A percentile compares a stretch with the other conserved stretches of the same genome.
phyloP scores from a whole-genome alignment of 2,329 filamentous ascomycete species.

The Tolypocladium endophyticum region DNA sequence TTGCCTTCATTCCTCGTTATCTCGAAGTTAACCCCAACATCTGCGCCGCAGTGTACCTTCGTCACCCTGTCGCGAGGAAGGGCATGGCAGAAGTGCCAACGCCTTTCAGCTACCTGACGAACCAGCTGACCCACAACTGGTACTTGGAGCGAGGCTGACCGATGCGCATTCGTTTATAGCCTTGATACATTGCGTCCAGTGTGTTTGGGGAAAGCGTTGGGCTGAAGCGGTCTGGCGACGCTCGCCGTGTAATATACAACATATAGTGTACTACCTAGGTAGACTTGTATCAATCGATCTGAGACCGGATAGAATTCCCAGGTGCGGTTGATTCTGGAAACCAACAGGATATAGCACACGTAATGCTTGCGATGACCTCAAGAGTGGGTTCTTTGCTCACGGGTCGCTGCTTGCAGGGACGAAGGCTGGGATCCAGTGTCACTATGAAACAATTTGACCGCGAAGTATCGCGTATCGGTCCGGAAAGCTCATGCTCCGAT shows the following conservation, averaged over 20 bases:
- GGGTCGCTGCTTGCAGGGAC: not conserved
- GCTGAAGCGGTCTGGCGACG: not conserved
- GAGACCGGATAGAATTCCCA: too few species aligned
- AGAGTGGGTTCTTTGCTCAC: not conserved
- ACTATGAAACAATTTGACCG: not conserved
- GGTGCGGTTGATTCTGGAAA: not conserved
- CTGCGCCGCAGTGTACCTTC: slow-evolving; percentile 87
- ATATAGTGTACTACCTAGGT: not conserved
- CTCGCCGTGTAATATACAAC: not conserved
- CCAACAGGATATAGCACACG: too few species aligned
- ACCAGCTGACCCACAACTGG: slow-evolving; percentile 85
- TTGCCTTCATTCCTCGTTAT: slow-evolving; percentile 91
- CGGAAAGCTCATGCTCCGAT: not conserved
- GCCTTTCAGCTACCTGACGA: slow-evolving; percentile 61
- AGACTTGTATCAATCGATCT: not conserved
- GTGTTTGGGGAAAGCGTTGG: not conserved
- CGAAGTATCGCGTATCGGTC: not conserved
- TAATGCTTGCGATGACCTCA: not conserved
- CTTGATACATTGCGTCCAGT: not conserved
- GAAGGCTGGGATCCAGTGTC: not conserved
- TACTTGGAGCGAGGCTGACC: slow-evolving; percentile 70
- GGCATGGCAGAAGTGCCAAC: slow-evolving; percentile 76
- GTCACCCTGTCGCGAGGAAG: slow-evolving; percentile 82
- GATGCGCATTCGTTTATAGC: not conserved
- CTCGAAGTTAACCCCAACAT: slow-evolving; percentile 97